phyloP scores from a whole-genome alignment of 2,329 filamentous ascomycete species.

The Eutypa lata region DNA sequence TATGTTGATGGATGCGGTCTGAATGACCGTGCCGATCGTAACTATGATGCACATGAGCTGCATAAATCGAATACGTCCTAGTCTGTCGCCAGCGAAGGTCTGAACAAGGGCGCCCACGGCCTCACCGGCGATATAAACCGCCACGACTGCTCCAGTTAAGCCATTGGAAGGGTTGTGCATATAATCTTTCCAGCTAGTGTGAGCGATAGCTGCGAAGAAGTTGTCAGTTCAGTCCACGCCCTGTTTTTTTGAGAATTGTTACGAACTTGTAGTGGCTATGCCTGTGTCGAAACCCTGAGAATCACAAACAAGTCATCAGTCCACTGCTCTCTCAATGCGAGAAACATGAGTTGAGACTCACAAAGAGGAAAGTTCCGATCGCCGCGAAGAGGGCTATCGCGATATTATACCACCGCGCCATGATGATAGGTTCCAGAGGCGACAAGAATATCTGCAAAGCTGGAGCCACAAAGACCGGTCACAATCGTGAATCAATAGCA shows the following conservation, averaged over 20 bases:
- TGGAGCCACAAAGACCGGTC: too few species aligned
- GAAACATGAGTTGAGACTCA: slow-evolving; percentile 27
- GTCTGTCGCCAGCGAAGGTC: slow-evolving; percentile 49
- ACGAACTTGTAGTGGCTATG: slow-evolving; percentile 55
- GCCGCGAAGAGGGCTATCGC: slow-evolving; percentile 54
- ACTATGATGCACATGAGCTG: slow-evolving; percentile 51
- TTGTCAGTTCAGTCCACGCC: slow-evolving; percentile 1
- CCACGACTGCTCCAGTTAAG: slow-evolving; percentile 52
- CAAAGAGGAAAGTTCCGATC: slow-evolving; percentile 58
- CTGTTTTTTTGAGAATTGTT: neutral
- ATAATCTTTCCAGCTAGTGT: slow-evolving; percentile 57
- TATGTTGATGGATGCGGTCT: slow-evolving; percentile 52
- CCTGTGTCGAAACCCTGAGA: slow-evolving; percentile 56
- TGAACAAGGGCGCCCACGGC: slow-evolving; percentile 52
- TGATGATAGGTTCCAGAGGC: neutral
- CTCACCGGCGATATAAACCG: slow-evolving; percentile 59
- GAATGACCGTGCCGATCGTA: slow-evolving; percentile 50
- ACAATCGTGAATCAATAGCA: too few species aligned
- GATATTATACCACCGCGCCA: slow-evolving; percentile 39
- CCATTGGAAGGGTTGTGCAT: slow-evolving; percentile 53
- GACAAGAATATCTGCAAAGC: too few species aligned
- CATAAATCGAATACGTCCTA: slow-evolving; percentile 53
- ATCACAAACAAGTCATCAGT: neutral
- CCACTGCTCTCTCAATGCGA: neutral
- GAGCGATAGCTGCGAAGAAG: slow-evolving; percentile 46